These are phyloP conservation scores for Plasmodium blacklocki DNA, from an alignment of 169 alveolate species.

Conservation along the genomic window DNA sequence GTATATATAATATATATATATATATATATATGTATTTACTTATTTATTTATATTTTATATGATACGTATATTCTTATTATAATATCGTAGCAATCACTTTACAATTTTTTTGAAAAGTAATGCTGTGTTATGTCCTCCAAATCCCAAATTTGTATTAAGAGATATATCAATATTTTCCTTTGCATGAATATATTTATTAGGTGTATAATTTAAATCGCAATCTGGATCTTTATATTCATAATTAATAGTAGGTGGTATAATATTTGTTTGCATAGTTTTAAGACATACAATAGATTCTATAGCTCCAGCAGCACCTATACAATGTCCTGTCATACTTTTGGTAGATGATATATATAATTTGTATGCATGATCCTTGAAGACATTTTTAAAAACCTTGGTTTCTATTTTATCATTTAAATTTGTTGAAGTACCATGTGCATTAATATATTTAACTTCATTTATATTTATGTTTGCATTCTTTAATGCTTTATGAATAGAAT, in stretches of 20 bases:
- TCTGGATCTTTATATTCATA: slow-evolving; percentile 81
- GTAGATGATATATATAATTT: slow-evolving; percentile 82
- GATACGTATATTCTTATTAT: too few relatives aligned
- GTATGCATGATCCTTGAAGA: slow-evolving; percentile 79
- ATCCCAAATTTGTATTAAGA: slow-evolving; percentile 81
- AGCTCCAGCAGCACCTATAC: slow-evolving; percentile 86
- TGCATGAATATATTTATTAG: slow-evolving; percentile 77
- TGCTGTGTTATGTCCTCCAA: slow-evolving; percentile 87
- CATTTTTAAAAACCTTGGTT: slow-evolving; percentile 81
- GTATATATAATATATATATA: too few relatives aligned
- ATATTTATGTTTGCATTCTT: slow-evolving; percentile 75
- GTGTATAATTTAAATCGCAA: slow-evolving; percentile 84
- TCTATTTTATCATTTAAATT: slow-evolving; percentile 82
- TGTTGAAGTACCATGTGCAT: slow-evolving; percentile 88
- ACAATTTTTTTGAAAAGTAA: slow-evolving; percentile 74
- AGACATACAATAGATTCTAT: slow-evolving; percentile 82
- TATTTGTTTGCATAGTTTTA: slow-evolving; percentile 82
- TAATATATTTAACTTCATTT: slow-evolving; percentile 80
- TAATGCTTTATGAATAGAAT: slow-evolving; percentile 75
- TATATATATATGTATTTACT: too few relatives aligned
- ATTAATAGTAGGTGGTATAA: slow-evolving; percentile 84
- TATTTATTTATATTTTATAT: too few relatives aligned
- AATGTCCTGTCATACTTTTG: slow-evolving; percentile 87
- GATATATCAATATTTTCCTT: slow-evolving; percentile 53
- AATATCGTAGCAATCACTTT: neutral